phyloP scores from a whole-genome alignment of 1,284 basidiomycete species.

The Cutaneotrichosporon sp. region DNA sequence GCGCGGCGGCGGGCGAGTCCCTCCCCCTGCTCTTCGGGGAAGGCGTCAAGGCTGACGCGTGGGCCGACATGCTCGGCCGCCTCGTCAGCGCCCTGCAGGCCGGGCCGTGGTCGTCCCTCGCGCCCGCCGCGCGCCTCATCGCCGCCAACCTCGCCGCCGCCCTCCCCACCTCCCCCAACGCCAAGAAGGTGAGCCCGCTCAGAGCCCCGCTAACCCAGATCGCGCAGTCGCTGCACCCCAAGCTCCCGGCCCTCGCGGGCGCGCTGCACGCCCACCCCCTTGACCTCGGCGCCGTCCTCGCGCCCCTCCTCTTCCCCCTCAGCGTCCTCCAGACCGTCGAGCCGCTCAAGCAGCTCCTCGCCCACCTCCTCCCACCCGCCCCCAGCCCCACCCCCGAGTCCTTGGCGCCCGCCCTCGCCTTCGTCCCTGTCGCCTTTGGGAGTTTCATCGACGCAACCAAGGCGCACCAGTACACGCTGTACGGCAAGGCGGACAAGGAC shows the following conservation, averaged over 20 bases:
- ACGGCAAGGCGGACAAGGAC: slow-evolving; percentile 30
- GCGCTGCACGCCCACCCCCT: slow-evolving; percentile 24
- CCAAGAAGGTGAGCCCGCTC: slow-evolving; percentile 39
- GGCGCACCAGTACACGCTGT: slow-evolving; percentile 35
- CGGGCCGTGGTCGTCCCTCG: background rate
- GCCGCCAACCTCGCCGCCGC: slow-evolving; percentile 12
- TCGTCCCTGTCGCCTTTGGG: slow-evolving; percentile 31
- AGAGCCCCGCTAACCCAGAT: slow-evolving; percentile 28
- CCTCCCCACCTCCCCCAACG: slow-evolving; percentile 25
- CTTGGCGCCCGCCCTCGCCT: slow-evolving; percentile 18
- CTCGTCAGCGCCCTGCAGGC: slow-evolving; percentile 20
- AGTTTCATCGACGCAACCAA: slow-evolving; percentile 30
- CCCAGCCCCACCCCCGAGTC: too few species aligned
- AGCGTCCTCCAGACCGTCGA: slow-evolving; percentile 28
- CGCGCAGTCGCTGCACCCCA: slow-evolving; percentile 21
- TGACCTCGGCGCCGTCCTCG: slow-evolving; percentile 25
- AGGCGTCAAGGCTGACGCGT: slow-evolving; percentile 33
- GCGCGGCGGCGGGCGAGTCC: background rate
- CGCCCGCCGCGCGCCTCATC: slow-evolving; percentile 16
- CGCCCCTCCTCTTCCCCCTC: slow-evolving; percentile 33
- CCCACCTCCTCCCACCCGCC: slow-evolving; percentile 2
- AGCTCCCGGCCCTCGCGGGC: slow-evolving; percentile 29
- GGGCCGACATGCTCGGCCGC: slow-evolving; percentile 34
- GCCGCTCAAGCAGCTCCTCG: slow-evolving; percentile 23
- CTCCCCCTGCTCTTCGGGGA: slow-evolving; percentile 24